Evolutionary conservation across 352 stramenopile genomes (phyloP).

Genomic region (Pythium biforme): DNA sequence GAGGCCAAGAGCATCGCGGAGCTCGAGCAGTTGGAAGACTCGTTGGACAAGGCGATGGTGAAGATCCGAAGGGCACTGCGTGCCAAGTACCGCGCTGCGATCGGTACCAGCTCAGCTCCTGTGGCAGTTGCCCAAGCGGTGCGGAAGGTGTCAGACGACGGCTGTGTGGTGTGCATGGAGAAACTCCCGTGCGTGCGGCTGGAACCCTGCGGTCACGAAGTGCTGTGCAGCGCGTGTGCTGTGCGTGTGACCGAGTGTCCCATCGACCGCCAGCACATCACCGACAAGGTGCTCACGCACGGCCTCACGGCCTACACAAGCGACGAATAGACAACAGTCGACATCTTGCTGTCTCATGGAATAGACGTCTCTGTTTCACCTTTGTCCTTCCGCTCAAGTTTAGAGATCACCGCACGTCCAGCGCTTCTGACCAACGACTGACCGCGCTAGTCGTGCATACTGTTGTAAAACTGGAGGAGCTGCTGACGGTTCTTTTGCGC

Average conservation of each 20-base stretch:
- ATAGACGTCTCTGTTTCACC: neutral
- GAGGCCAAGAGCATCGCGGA: slow-evolving; percentile 19
- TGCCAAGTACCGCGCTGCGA: slow-evolving; percentile 20
- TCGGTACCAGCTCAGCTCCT: neutral
- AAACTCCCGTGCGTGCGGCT: slow-evolving; percentile 47
- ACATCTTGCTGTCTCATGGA: neutral
- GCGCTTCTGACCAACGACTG: no score
- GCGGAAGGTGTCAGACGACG: neutral
- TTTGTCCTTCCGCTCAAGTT: no score
- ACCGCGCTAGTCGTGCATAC: slow-evolving; percentile 69
- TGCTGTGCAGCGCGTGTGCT: slow-evolving; percentile 56
- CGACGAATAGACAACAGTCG: neutral
- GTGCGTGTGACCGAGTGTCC: slow-evolving; percentile 53
- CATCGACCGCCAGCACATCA: slow-evolving; percentile 55
- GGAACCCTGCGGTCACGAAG: slow-evolving; percentile 56
- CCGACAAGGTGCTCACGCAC: slow-evolving; percentile 68
- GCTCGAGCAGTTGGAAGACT: slow-evolving; percentile 24
- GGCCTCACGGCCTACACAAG: slow-evolving; percentile 43
- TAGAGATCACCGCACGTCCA: no score
- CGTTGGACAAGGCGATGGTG: slow-evolving; percentile 3
- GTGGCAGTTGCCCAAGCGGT: no score
- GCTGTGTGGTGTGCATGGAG: slow-evolving; percentile 59
- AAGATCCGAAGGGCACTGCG: slow-evolving; percentile 17
- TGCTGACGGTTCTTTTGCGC: slow-evolving; percentile 74
- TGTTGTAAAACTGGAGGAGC: slow-evolving; percentile 86